Evolutionary conservation across 768 basidiomycete species (phyloP), one percentile per base, ranked within the genome.

Genomic region (Candolleomyces efflorescens): DNA sequence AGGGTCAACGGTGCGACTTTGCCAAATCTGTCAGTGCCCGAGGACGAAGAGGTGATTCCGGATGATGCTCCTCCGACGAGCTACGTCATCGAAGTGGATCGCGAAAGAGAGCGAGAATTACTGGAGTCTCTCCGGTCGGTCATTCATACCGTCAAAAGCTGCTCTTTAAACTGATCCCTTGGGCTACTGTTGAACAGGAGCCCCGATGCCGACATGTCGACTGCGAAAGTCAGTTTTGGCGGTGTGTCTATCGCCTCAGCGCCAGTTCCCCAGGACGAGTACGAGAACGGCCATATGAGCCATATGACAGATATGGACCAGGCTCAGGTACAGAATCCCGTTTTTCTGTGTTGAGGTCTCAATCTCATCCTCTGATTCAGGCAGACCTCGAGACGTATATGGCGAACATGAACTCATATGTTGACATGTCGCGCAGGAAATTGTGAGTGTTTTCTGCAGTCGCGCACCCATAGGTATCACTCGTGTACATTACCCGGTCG

Each of bases 291-390:
- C 22, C 85, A 84, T 51, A 67, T 74, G 10, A 67, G 87, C 22
- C 85, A 84, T 51, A 67, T 74, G 10, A 67, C 83, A 63, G 84
- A 87, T 59, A 87, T 84, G 85, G 87, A 87, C 63, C 81, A 88
- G 66, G 83, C 82, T 41, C 86, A 90, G 78, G 86, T 83, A 58
- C 56, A 23, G 39, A 17, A 20, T 7, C 2, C 18, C 22, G 5
- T 20, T 46, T 47, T 7, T 41, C 15, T 20, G 17, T 54, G 11
- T 13, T 5, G 24, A 12, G 15, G 13, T n/a, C 11, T n/a, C 39
- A 22, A 39, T 39, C 23, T 53, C n/a, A 53, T 39, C 9, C 9
- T 24, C 7, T 7, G 7, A 11, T 22, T 24, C 47, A 59, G 58
- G 58, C 58, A 12, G 58, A 53, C 18, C 53, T 59, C 27, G 53